A percentile compares a stretch with the other conserved stretches of the same genome.
These are phyloP conservation scores for Claviceps spartinae DNA, from an alignment of 2,329 filamentous ascomycete genomes.

Conservation along the genomic window DNA sequence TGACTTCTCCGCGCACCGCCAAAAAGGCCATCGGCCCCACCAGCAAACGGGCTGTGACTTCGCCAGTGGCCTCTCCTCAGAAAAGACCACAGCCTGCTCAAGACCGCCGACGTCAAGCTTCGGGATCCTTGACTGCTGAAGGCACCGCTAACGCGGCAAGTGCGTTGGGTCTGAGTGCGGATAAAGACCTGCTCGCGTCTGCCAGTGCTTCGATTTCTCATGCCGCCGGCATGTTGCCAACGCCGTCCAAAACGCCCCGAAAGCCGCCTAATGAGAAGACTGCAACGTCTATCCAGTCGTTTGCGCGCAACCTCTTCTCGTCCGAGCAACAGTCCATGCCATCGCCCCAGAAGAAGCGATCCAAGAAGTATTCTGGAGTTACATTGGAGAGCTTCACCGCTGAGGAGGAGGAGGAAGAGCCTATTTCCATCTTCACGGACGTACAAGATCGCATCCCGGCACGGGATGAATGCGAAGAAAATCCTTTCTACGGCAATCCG, in stretches of 20 bases:
- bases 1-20: conserved; percentile 20
- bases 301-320: conserved; percentile 51
- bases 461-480: conserved; percentile 50
- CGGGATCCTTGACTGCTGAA: conserved; percentile 30
- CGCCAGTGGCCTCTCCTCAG: conserved; percentile 32
- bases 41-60: conserved; percentile 20
- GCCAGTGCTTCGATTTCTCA: conserved; percentile 17
- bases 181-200: conserved; percentile 15
- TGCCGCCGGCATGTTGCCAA: conserved; percentile 50
- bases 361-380: conserved; percentile 42
- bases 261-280: conserved; percentile 43
- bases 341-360: conserved; percentile 42
- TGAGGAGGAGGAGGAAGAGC: conserved; percentile 41
- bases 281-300: conserved; percentile 34
- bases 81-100: conserved; percentile 37
- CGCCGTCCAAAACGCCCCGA: conserved; percentile 64
- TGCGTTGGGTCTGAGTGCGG: conserved; percentile 23
- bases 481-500: conserved; percentile 53
- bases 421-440: conserved; percentile 67
- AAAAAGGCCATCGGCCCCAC: conserved; percentile 17
- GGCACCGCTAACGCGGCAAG: conserved; percentile 28
- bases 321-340: conserved; percentile 44
- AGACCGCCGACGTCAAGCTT: conserved; percentile 34
- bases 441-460: conserved; percentile 64
- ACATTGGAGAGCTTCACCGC: conserved; percentile 44